Base-by-base conservation (phyloP, 495 filamentous ascomycete species). In the Jackrogersella minutella region DNA sequence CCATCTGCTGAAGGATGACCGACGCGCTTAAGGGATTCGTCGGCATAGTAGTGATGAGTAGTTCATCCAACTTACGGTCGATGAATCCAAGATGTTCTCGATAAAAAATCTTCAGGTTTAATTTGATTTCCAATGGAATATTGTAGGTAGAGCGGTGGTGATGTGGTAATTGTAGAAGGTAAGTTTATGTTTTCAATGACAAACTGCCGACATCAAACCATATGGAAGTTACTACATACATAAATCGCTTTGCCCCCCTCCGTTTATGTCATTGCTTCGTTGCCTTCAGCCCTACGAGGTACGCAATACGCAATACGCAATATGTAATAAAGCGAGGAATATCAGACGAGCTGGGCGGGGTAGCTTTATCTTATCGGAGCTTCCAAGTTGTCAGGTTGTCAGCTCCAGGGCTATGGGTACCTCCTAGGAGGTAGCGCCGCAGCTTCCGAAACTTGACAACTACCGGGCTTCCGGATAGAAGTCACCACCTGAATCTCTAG, bases 1-100 rank as follows among this genome's bases (percentile, higher is more conserved):
- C 82, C 85, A 90, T 90, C 65, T 72, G 73, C 58, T 79, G 76
- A 11, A 86, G 76, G 64, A 84, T 74, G 34, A 77, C 71, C 49
- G 76, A 75, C 39, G 78, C 70, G 68, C 75, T 74, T 37, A 85
- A 72, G 1, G 79, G 74, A 21, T 79, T 73, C 1, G 62, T 62
- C 57, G 26, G 40, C 69, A 70, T 75, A 26, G 17, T 58, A 26
- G 16, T 58, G 46, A 24, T 16, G 40, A 62, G 60, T 14, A 17
- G 40, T 47, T 55, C 28, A 16, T 44, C 34, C 57, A 19, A 62
- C 14, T 28, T 13, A 39, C 33, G 24, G 16, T 43, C 10, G 24
- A 59, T 52, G 13, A 19, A 37, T 17, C 21, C 13, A 31, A 26
- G 19, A 47, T 41, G 3, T 34, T 40, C 14, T 28, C 9, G 44